Evolutionary conservation across 78 protist species (phyloP), one percentile per base, ranked within the genome.

Genomic region (Dictyostelium intermedium): DNA sequence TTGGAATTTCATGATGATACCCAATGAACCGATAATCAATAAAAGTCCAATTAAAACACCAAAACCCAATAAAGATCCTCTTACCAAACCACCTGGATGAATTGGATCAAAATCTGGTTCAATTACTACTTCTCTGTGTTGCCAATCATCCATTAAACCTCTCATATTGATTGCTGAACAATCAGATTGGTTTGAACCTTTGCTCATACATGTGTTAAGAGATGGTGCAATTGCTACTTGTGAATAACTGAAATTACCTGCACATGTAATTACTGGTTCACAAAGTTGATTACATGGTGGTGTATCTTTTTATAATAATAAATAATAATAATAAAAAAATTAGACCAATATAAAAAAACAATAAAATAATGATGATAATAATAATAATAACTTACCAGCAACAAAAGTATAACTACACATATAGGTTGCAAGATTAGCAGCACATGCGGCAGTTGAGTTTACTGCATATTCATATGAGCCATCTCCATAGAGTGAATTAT

Each of bases 1-100:
- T 80, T 89, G 94, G 41, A 63, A 43, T 81, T 70, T 60, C 94
- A 89, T 89, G 5, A 89, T 89, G 39, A 89, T 27, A 69, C 83
- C 94, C 5, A 89, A 20, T 25, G 79, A 18, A 32, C 30, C 60
- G 35, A 89, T 81, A 2, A 89, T 23, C 3, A 78, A 60, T 5
- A 89, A 37, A 18, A 89, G 77, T 5, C 81, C 79, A 32, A 80
- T 37, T 61, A 89, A 47, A n/a, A 89, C 37, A 69, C 87, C 94
- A 66, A 89, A 89, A 47, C 94, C 94, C 6, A 89, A 39, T 2
- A 89, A 10, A 13, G 85, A 43, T 16, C 94, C 94, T 50, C 47
- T 45, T 16, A 47, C 70, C 7, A 34, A 18, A 50, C 94, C 87
- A 80, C 94, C 94, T 80, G 94, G 94, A 35, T 80, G 41, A 14